Evolutionary conservation across 345 rosid species (phyloP).

Genomic region (Melaleuca alternifolia): DNA sequence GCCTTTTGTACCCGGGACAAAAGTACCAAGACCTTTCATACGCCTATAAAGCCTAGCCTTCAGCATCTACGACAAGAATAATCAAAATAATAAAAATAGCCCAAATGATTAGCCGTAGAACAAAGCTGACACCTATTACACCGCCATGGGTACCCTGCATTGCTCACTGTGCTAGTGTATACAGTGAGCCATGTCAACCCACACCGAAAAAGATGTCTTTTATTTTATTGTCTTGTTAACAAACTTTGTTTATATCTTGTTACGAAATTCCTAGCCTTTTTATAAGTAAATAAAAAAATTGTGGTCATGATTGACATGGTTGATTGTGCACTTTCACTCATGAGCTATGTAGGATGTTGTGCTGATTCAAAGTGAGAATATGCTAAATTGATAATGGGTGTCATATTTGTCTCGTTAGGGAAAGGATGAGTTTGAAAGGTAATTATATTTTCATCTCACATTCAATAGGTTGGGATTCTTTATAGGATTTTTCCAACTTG

Average conservation of each 20-base stretch:
- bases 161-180: neutral
- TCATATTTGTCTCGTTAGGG: neutral
- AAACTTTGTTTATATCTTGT: too few relatives aligned
- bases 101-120: too few relatives aligned
- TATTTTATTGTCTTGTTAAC: neutral
- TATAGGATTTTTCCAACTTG: neutral
- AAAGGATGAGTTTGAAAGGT: neutral
- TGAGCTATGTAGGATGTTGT: neutral
- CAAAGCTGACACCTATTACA: too few relatives aligned
- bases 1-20: too few relatives aligned
- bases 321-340: neutral
- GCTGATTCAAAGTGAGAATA: neutral
- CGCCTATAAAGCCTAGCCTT: too few relatives aligned
- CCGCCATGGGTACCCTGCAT: too few relatives aligned
- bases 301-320: neutral
- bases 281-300: neutral
- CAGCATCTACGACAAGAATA: too few relatives aligned
- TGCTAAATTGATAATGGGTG: neutral
- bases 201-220: neutral
- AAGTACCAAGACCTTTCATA: too few relatives aligned
- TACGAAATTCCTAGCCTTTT: neutral
- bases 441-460: neutral
- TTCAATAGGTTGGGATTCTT: neutral
- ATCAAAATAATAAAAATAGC: too few relatives aligned
- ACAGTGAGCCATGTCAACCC: neutral